Evolutionary conservation across 2,329 filamentous ascomycete species (phyloP).

Genomic region (Sclerotinia subarctica): DNA sequence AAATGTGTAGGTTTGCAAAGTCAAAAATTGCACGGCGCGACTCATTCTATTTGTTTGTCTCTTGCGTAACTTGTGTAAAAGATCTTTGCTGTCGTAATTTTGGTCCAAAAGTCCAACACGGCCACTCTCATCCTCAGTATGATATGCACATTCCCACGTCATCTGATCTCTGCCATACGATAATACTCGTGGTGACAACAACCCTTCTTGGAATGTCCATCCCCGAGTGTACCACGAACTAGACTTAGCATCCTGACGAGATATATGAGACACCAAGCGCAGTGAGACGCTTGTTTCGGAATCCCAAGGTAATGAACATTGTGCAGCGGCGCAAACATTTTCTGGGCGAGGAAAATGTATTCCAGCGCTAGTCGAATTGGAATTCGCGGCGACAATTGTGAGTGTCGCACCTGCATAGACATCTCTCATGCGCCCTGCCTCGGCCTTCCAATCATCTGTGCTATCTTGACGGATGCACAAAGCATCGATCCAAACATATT

Average conservation of each 20-base stretch:
- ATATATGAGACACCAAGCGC: conserved; percentile 15
- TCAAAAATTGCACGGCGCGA: conserved; percentile 9
- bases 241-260: conserved; percentile 14
- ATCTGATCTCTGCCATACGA: conserved; percentile 20
- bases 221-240: conserved; percentile 19
- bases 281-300: not conserved
- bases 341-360: conserved; percentile 7
- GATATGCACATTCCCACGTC: conserved; percentile 21
- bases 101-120: conserved; percentile 20
- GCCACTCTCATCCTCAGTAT: conserved; percentile 19
- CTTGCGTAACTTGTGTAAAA: conserved; percentile 21
- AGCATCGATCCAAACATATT: conserved; percentile 21
- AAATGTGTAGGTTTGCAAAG: not conserved
- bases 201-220: conserved; percentile 18
- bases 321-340: not conserved
- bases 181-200: conserved; percentile 17
- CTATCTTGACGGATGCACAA: conserved; percentile 19
- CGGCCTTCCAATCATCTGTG: conserved; percentile 15
- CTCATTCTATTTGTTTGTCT: conserved; percentile 6
- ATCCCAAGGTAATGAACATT: conserved; percentile 3
- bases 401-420: conserved; percentile 14
- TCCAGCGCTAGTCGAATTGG: conserved; percentile 13
- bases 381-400: conserved; percentile 15
- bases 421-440: conserved; percentile 16
- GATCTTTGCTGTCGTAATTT: conserved; percentile 23